Evolutionary conservation across 352 stramenopile species (phyloP).

Genomic region (Elongisporangium undulatum): DNA sequence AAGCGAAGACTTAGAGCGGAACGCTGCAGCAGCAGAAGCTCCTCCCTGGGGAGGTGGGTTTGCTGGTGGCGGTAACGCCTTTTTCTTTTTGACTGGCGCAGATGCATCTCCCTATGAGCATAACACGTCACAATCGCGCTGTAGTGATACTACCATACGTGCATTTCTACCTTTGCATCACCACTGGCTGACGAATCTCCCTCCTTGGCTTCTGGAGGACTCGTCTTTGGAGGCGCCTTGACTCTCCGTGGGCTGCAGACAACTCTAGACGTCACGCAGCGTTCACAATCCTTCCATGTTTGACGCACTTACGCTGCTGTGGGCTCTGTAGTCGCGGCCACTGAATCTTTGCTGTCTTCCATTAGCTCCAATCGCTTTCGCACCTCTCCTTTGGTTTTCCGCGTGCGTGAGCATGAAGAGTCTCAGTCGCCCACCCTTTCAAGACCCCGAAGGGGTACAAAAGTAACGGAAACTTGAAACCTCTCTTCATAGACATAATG

Average conservation of each 20-base stretch:
- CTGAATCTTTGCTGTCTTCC: not conserved
- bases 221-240: not conserved
- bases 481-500: not conserved
- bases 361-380: not conserved
- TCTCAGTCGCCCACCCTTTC: not conserved
- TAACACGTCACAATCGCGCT: not conserved
- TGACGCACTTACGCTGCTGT: not conserved
- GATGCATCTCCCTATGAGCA: not conserved
- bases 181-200: not conserved
- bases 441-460: not conserved
- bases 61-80: constrained; percentile 54
- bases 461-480: not conserved
- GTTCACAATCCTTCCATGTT: not conserved
- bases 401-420: not conserved
- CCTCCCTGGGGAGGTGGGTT: constrained; percentile 60
- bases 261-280: not conserved
- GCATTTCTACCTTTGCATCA: not conserved
- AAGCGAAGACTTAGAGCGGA: constrained; percentile 59
- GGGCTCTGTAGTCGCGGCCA: not conserved
- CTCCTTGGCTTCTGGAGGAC: not conserved
- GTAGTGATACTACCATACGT: not conserved
- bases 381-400: not conserved
- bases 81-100: constrained; percentile 35
- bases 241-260: not conserved
- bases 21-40: constrained; percentile 51